Evolutionary conservation across 805 yeast genomes (phyloP).

Genomic region (Ogataea nakhonphanomensis): DNA sequence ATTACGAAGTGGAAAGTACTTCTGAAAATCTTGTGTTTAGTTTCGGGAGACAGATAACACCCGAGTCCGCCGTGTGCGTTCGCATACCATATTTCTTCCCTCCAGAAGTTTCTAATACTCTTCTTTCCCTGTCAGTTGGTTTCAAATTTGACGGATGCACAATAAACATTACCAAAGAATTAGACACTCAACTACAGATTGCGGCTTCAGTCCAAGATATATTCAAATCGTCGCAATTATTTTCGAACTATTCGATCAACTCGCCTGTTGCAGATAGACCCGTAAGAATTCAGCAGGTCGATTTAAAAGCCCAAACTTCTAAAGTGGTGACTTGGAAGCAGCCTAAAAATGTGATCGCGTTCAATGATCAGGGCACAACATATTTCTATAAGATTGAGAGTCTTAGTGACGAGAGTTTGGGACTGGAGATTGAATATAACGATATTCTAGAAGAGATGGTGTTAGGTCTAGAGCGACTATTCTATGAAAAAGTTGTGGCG

Average conservation of each 20-base stretch:
- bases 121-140: constrained; percentile 22
- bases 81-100: constrained; percentile 34
- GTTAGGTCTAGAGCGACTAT: constrained; percentile 21
- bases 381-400: constrained; percentile 52
- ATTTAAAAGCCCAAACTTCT: constrained; percentile 22
- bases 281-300: constrained; percentile 46
- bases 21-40: constrained; percentile 18
- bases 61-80: constrained; percentile 12
- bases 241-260: constrained; percentile 67
- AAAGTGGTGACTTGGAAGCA: constrained; percentile 28
- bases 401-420: constrained; percentile 36
- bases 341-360: constrained; percentile 45
- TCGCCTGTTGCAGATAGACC: constrained; percentile 52
- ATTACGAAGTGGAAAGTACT: constrained; percentile 13
- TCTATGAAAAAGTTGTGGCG: constrained; percentile 14
- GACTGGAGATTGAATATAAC: constrained; percentile 43
- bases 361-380: constrained; percentile 67
- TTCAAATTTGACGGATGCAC: constrained; percentile 23
- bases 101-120: constrained; percentile 32
- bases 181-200: constrained; percentile 55
- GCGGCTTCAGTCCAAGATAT: constrained; percentile 82
- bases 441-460: constrained; percentile 45
- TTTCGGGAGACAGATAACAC: constrained; percentile 5
- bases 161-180: constrained; percentile 16
- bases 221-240: constrained; percentile 53